These are phyloP conservation scores for Glebionis coronaria DNA, from an alignment of 129 eudicot species.

Conservation along the genomic window DNA sequence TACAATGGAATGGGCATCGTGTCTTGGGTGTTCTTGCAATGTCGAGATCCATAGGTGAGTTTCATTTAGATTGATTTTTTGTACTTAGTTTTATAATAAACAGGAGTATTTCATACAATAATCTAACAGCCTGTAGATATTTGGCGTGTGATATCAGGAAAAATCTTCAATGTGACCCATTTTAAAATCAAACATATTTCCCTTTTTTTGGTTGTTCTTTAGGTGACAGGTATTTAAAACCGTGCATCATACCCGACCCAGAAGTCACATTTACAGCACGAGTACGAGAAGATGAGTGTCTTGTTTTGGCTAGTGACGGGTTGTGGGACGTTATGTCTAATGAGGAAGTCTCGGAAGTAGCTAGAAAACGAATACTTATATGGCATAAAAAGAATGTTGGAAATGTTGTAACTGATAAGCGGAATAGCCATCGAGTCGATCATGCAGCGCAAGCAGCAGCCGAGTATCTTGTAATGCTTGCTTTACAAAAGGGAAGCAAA, in stretches of 20 bases:
- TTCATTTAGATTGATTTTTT: no score
- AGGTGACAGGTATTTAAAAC: constrained; percentile 77
- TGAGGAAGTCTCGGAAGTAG: constrained; percentile 68
- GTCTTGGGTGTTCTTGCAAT: constrained; percentile 85
- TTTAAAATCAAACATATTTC: background rate
- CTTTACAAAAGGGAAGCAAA: constrained; percentile 76
- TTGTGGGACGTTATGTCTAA: constrained; percentile 75
- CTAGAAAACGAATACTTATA: constrained; percentile 54
- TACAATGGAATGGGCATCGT: constrained; percentile 80
- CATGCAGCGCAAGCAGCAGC: constrained; percentile 90
- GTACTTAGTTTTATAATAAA: no score
- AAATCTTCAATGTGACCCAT: background rate
- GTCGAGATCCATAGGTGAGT: constrained; percentile 87
- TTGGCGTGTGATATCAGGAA: background rate
- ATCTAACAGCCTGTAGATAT: no score
- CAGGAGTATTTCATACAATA: no score
- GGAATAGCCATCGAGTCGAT: constrained; percentile 41
- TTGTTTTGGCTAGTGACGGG: constrained; percentile 70
- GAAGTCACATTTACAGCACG: constrained; percentile 58
- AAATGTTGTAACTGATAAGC: constrained; percentile 22
- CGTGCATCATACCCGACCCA: constrained; percentile 71
- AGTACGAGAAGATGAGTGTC: constrained; percentile 73
- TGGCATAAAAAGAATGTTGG: constrained; percentile 76
- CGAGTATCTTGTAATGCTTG: constrained; percentile 63
- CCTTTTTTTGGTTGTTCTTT: constrained; percentile 7